Evolutionary conservation across 83 land plant genomes (phyloP).

Genomic region (Picea abies): DNA sequence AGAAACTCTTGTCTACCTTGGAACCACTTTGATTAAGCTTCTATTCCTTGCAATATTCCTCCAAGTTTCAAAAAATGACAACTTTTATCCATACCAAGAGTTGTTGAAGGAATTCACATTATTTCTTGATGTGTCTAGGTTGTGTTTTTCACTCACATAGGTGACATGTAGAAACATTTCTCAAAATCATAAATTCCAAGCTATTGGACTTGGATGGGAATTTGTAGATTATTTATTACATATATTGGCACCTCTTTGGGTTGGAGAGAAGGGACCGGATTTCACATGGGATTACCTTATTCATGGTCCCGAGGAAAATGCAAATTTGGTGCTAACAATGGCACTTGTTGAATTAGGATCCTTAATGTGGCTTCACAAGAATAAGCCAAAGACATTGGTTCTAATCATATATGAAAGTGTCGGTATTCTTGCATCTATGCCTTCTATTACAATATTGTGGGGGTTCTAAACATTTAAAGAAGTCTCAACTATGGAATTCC

Average conservation of each 20-base stretch:
- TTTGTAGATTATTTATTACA: conserved; percentile 93
- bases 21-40: conserved; percentile 40
- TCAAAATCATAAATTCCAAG: conserved; percentile 94
- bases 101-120: conserved; percentile 84
- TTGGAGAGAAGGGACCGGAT: conserved; percentile 89
- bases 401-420: conserved; percentile 93
- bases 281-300: conserved; percentile 95
- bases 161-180: conserved; percentile 92
- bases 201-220: conserved; percentile 86
- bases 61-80: conserved; percentile 89
- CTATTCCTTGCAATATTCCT: conserved; percentile 94
- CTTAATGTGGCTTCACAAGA: conserved; percentile 96
- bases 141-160: conserved; percentile 95
- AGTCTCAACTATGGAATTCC: no score
- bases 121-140: conserved; percentile 90
- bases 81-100: conserved; percentile 86
- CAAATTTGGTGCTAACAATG: conserved; percentile 61
- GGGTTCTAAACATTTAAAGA: no score
- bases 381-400: conserved; percentile 80
- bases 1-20: no score
- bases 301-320: conserved; percentile 73
- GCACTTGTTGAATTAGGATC: conserved; percentile 94
- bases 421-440: conserved; percentile 88
- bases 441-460: conserved; percentile 85
- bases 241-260: conserved; percentile 94